Percentiles rank a stretch among this genome's conserved stretches.
Evolutionary conservation across 805 yeast species (phyloP).

Genomic region (Candida ponderosae): DNA sequence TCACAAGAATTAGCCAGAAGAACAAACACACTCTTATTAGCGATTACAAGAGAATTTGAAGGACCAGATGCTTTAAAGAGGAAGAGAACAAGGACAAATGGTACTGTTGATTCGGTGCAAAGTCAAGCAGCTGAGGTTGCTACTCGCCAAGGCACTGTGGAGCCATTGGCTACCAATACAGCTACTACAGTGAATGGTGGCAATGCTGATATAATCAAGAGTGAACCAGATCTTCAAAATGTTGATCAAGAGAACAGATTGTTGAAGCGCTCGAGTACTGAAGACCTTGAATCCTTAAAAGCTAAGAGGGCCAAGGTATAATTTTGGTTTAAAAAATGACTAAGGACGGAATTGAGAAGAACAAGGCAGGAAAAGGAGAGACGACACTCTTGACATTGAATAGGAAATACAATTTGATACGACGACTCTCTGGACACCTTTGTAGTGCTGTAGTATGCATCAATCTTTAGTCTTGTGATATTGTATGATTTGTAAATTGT

Average conservation of each 20-base stretch:
- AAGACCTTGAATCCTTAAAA: constrained; percentile 4
- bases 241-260: not conserved
- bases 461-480: too few species aligned
- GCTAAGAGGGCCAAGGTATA: constrained; percentile 8
- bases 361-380: too few species aligned
- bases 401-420: too few species aligned
- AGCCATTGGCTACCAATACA: constrained; percentile 9
- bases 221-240: too few species aligned
- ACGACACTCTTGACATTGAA: too few species aligned
- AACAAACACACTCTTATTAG: constrained; percentile 55
- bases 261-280: not conserved
- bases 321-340: too few species aligned
- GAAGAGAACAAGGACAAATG: constrained; percentile 24
- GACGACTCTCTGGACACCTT: too few species aligned
- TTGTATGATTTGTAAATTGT: too few species aligned
- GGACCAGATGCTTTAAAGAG: constrained; percentile 50
- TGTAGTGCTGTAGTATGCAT: too few species aligned
- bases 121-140: constrained; percentile 7
- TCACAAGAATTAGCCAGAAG: constrained; percentile 68
- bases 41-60: constrained; percentile 63
- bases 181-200: not conserved
- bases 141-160: constrained; percentile 27
- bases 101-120: not conserved
- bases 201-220: not conserved
- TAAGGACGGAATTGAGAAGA: too few species aligned